Percentiles rank a stretch among this genome's conserved stretches.
phyloP scores from a whole-genome alignment of 148 eudicot species.

The Amaranthus hypochondriacus region DNA sequence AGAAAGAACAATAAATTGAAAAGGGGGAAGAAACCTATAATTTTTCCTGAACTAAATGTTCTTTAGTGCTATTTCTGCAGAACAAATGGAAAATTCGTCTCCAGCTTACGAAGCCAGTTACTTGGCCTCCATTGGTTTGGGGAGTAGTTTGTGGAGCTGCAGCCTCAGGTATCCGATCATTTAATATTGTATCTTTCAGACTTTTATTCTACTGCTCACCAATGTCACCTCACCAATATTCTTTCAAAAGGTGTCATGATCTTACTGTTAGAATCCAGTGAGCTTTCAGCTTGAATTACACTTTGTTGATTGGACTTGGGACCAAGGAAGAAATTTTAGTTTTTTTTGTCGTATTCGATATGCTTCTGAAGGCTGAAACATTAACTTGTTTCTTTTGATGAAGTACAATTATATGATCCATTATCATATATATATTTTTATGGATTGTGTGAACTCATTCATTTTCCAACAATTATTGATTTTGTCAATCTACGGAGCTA shows the following conservation, averaged over 20 bases:
- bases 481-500: background rate
- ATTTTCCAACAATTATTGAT: background rate
- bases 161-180: conserved; percentile 63
- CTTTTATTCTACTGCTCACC: background rate
- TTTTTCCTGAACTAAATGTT: conserved; percentile 13
- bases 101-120: conserved; percentile 94
- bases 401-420: background rate
- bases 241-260: background rate
- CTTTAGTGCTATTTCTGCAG: conserved; percentile 35
- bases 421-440: background rate
- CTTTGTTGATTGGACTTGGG: background rate
- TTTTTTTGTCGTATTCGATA: background rate
- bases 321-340: background rate
- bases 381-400: background rate
- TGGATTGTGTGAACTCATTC: background rate
- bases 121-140: conserved; percentile 99
- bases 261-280: background rate
- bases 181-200: background rate
- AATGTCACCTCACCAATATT: background rate
- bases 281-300: background rate
- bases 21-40: background rate
- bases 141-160: conserved; percentile 99
- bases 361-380: background rate
- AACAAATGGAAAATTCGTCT: conserved; percentile 93
- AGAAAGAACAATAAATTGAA: background rate